Evolutionary conservation across 257 asterid species (phyloP).

Genomic region (Capsicum rhomboideum): DNA sequence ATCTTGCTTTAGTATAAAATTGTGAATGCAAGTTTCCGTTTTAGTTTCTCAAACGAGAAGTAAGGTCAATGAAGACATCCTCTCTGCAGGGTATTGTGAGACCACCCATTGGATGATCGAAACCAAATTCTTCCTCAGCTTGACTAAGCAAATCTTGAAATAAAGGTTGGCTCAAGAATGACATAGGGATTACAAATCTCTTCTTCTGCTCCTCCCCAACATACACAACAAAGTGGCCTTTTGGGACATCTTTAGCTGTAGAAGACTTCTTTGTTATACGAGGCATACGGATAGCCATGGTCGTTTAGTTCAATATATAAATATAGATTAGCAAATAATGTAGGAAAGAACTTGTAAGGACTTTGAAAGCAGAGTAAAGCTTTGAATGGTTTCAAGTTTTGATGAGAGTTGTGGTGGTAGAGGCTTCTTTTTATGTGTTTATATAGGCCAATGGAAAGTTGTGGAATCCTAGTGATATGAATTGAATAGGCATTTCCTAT

Average conservation of each 20-base stretch:
- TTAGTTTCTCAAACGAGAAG: conserved; percentile 16
- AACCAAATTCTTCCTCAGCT: conserved; percentile 37
- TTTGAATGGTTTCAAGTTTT: background rate
- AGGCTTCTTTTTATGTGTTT: background rate
- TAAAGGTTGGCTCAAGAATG: conserved; percentile 34
- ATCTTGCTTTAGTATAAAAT: background rate
- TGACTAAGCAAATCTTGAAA: conserved; percentile 33
- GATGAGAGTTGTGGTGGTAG: background rate
- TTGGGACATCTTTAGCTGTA: conserved; percentile 28
- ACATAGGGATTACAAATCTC: conserved; percentile 22
- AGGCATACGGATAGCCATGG: background rate
- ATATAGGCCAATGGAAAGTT: background rate
- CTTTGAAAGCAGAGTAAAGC: background rate
- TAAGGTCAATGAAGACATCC: conserved; percentile 23
- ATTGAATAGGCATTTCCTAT: background rate
- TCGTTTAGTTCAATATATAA: background rate
- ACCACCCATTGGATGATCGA: conserved; percentile 52
- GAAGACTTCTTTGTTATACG: background rate
- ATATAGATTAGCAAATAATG: background rate
- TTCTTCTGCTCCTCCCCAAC: conserved; percentile 37
- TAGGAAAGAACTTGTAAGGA: background rate
- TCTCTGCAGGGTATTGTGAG: conserved; percentile 42
- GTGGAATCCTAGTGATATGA: background rate
- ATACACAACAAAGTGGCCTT: conserved; percentile 50
- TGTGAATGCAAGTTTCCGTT: background rate